A percentile compares a stretch with the other conserved stretches of the same genome.
These are phyloP conservation scores for Plenodomus biglobosus DNA, from an alignment of 2,329 filamentous ascomycete species.

Conservation along the genomic window DNA sequence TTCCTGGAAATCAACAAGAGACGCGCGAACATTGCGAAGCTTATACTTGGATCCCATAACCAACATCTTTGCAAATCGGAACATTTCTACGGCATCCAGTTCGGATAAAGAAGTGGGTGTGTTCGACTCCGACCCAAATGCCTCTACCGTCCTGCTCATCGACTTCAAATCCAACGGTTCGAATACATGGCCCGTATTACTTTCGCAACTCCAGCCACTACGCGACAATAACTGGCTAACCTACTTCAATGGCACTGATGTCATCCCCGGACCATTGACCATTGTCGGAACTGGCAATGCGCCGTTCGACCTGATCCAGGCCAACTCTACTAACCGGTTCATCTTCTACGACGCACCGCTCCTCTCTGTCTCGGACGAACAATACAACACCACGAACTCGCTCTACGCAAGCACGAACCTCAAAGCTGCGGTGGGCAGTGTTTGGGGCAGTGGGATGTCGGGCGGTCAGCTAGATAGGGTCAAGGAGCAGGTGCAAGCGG, in stretches of 20 bases:
- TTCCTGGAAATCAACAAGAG: slow-evolving; percentile 19
- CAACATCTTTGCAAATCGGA: slow-evolving; percentile 43
- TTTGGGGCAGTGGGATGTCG: slow-evolving; percentile 16
- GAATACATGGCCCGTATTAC: slow-evolving; percentile 56
- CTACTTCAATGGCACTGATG: slow-evolving; percentile 51
- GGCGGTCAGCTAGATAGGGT: slow-evolving; percentile 16
- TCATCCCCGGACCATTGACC: slow-evolving; percentile 63
- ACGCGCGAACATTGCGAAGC: slow-evolving; percentile 25
- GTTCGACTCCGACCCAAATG: slow-evolving; percentile 45
- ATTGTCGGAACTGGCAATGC: slow-evolving; percentile 69
- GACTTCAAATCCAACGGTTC: slow-evolving; percentile 66
- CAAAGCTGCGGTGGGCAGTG: slow-evolving; percentile 21
- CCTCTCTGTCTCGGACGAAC: slow-evolving; percentile 33
- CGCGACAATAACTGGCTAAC: slow-evolving; percentile 57
- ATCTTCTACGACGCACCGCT: slow-evolving; percentile 69
- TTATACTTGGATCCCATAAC: slow-evolving; percentile 44
- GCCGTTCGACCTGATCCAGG: slow-evolving; percentile 58
- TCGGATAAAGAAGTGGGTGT: slow-evolving; percentile 50
- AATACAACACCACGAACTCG: slow-evolving; percentile 29
- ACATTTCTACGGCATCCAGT: slow-evolving; percentile 20
- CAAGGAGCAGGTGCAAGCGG: slow-evolving; percentile 24
- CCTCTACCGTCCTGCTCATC: slow-evolving; percentile 62
- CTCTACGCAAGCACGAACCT: slow-evolving; percentile 30
- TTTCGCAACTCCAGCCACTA: slow-evolving; percentile 61
- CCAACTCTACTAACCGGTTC: slow-evolving; percentile 60